Conservation (phyloP, 2,329 filamentous ascomycete genomes). For the Ascochyta pisi region DNA sequence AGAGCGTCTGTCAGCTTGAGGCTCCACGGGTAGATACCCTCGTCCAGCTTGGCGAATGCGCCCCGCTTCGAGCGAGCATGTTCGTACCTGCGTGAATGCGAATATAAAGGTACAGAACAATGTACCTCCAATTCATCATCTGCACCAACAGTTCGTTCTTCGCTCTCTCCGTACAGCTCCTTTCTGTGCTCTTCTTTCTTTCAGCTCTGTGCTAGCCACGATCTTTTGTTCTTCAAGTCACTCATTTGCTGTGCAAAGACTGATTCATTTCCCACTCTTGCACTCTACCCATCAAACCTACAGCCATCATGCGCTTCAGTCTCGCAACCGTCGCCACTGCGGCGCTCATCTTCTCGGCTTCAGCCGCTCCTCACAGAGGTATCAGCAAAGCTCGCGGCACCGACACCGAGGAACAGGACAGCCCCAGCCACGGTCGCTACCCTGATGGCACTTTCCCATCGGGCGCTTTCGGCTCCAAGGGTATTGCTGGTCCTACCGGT, state of each 20-base stretch:
- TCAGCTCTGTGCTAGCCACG: slow-evolving; percentile 29
- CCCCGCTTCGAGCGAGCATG: neutral
- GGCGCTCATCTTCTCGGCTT: slow-evolving; percentile 27
- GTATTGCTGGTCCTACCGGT: slow-evolving; percentile 14
- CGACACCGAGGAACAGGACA: neutral
- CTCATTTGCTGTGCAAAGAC: slow-evolving; percentile 32
- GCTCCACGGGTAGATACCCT: neutral
- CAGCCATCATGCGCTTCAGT: slow-evolving; percentile 32
- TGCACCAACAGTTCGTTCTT: slow-evolving; percentile 18
- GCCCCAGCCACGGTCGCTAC: neutral
- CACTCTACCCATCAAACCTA: neutral
- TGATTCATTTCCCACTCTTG: slow-evolving; percentile 1
- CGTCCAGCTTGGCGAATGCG: slow-evolving; percentile 4
- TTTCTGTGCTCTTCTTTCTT: slow-evolving; percentile 15
- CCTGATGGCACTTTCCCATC: slow-evolving; percentile 4
- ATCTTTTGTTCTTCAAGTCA: slow-evolving; percentile 18
- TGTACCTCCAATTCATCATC: slow-evolving; percentile 5
- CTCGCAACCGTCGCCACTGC: slow-evolving; percentile 27
- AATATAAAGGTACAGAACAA: slow-evolving; percentile 2
- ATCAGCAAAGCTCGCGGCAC: slow-evolving; percentile 9
- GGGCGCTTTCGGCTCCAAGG: slow-evolving; percentile 15
- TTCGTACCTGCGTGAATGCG: neutral
- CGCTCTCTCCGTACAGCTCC: slow-evolving; percentile 14
- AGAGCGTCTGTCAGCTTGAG: neutral
- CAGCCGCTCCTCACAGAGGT: slow-evolving; percentile 22